These are phyloP conservation scores for Eruca vesicaria DNA, from an alignment of 441 rosid genomes.

Conservation along the genomic window DNA sequence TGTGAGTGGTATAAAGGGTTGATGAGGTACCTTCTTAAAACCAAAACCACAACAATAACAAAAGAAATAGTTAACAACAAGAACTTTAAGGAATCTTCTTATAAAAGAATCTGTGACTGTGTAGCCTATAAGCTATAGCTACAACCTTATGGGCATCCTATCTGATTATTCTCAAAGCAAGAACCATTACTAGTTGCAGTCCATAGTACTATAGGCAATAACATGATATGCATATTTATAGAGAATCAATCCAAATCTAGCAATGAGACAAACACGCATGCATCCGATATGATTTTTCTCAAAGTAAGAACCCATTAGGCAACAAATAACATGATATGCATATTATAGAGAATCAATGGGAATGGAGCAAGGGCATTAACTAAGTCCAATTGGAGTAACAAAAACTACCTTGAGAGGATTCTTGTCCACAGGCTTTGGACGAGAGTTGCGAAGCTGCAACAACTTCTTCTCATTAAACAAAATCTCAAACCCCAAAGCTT, in stretches of 20 bases:
- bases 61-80: slow-evolving; percentile 2
- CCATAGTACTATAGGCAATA: neutral
- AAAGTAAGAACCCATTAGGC: neutral
- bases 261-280: neutral
- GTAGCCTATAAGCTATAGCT: neutral
- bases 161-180: neutral
- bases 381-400: neutral
- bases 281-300: neutral
- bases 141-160: slow-evolving; percentile 1
- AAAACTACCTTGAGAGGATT: slow-evolving; percentile 43
- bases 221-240: neutral
- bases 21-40: slow-evolving; percentile 50
- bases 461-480: slow-evolving; percentile 48
- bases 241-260: neutral
- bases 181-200: neutral
- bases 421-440: slow-evolving; percentile 48
- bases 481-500: slow-evolving; percentile 55
- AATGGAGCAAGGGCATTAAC: neutral
- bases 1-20: slow-evolving; percentile 67
- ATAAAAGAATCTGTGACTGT: neutral
- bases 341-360: neutral
- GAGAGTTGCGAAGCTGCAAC: slow-evolving; percentile 38
- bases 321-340: neutral
- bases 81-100: neutral
- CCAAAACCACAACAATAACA: slow-evolving; percentile 12